These are phyloP conservation scores for Yamadazyma akitaensis DNA, from an alignment of 805 yeast genomes.

Conservation along the genomic window DNA sequence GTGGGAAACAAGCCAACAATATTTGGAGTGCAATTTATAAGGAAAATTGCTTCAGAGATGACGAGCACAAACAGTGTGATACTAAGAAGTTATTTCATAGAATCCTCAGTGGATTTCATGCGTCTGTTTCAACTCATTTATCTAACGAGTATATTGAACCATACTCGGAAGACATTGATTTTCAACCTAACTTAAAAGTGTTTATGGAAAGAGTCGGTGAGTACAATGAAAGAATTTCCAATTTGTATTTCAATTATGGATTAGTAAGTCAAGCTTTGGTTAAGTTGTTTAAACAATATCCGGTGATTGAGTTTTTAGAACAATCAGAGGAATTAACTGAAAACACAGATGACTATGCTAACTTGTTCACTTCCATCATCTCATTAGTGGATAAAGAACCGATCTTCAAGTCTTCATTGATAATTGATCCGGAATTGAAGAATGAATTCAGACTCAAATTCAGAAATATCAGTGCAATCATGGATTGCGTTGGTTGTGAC, in stretches of 20 bases:
- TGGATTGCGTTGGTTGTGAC: slow-evolving; percentile 99
- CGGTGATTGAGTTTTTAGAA: slow-evolving; percentile 13
- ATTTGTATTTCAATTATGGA: slow-evolving; percentile 90
- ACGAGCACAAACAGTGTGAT: slow-evolving; percentile 22
- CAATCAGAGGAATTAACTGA: slow-evolving; percentile 45
- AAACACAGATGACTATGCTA: slow-evolving; percentile 38
- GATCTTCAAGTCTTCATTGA: slow-evolving; percentile 45
- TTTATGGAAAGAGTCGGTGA: slow-evolving; percentile 90
- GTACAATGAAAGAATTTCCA: slow-evolving; percentile 83
- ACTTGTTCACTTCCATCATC: slow-evolving; percentile 18
- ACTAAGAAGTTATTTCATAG: slow-evolving; percentile 89
- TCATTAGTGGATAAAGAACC: slow-evolving; percentile 27
- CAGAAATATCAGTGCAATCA: slow-evolving; percentile 83
- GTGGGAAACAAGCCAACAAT: slow-evolving; percentile 86
- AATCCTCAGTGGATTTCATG: slow-evolving; percentile 89
- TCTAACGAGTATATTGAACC: slow-evolving; percentile 75
- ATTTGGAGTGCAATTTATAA: slow-evolving; percentile 92
- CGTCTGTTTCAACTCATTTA: slow-evolving; percentile 90
- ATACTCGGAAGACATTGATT: slow-evolving; percentile 38
- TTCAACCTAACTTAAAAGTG: slow-evolving; percentile 78
- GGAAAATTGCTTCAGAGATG: slow-evolving; percentile 77
- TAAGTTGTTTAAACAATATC: slow-evolving; percentile 42
- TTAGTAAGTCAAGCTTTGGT: slow-evolving; percentile 77
- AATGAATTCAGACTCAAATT: slow-evolving; percentile 84
- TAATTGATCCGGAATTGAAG: slow-evolving; percentile 56